A percentile compares a stretch with the other conserved stretches of the same genome.
Evolutionary conservation across 2,329 filamentous ascomycete genomes (phyloP).

Genomic region (Venturia oleaginea): DNA sequence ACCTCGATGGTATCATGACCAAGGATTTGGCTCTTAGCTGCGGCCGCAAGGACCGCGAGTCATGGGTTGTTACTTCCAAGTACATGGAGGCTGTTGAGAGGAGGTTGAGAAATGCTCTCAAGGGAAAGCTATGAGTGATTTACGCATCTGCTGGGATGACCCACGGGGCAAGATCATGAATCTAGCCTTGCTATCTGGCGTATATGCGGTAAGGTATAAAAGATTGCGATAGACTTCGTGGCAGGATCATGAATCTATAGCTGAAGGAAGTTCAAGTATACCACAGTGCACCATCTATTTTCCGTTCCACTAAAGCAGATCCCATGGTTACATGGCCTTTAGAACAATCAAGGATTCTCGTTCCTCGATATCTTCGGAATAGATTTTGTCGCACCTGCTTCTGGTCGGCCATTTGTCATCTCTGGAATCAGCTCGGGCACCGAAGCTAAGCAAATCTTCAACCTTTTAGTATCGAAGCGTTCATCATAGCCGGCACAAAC

Average conservation of each 20-base stretch:
- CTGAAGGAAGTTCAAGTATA: background rate
- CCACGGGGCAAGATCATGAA: background rate
- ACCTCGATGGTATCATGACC: constrained; percentile 94
- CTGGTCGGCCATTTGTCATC: no score
- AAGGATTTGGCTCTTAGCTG: constrained; percentile 96
- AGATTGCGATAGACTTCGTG: background rate
- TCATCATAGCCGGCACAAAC: no score
- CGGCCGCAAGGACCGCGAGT: constrained; percentile 72
- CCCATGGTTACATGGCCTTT: no score
- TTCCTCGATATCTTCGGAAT: no score
- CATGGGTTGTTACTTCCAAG: constrained; percentile 82
- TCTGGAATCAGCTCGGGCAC: no score
- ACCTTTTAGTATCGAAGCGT: no score
- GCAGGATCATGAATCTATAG: background rate
- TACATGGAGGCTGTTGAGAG: constrained; percentile 91
- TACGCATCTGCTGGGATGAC: background rate
- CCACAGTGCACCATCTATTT: no score
- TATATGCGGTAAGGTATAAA: background rate
- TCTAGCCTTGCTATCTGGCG: background rate
- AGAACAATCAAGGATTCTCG: no score
- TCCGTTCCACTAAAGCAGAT: no score
- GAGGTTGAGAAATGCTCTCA: constrained; percentile 70
- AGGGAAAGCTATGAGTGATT: constrained; percentile 60
- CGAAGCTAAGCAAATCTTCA: no score
- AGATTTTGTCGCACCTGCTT: no score